phyloP scores from a whole-genome alignment of 768 basidiomycete species.

The Amanita jacksonii region DNA sequence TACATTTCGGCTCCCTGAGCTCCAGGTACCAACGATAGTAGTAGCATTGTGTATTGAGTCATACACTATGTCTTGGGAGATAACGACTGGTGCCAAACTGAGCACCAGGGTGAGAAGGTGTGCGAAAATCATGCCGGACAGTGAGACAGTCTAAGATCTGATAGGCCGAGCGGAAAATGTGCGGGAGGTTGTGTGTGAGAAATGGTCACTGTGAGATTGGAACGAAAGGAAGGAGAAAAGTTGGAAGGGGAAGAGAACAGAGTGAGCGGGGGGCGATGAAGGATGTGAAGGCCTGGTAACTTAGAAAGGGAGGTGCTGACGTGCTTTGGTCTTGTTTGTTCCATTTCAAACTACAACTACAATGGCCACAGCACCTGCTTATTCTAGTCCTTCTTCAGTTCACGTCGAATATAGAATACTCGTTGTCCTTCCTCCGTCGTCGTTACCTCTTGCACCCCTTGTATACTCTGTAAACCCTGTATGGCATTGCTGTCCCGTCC shows the following conservation, averaged over 20 bases:
- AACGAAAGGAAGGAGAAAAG: constrained; percentile 13
- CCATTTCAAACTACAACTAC: neutral
- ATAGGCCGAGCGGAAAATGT: neutral
- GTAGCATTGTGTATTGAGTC: constrained; percentile 56
- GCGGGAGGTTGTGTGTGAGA: constrained; percentile 1
- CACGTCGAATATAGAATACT: constrained; percentile 64
- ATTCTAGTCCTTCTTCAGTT: constrained; percentile 73
- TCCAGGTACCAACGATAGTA: constrained; percentile 74
- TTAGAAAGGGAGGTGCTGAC: neutral
- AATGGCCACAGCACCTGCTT: neutral
- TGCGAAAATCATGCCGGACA: constrained; percentile 29
- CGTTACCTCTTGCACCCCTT: constrained; percentile 56
- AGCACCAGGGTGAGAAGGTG: constrained; percentile 29
- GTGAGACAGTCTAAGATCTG: constrained; percentile 11
- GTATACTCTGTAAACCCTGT: constrained; percentile 46
- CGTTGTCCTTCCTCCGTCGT: constrained; percentile 57
- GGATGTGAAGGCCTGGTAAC: constrained; percentile 20
- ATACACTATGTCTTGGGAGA: constrained; percentile 31
- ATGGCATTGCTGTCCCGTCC: constrained; percentile 50
- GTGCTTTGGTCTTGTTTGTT: constrained; percentile 19
- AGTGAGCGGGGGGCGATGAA: constrained; percentile 13
- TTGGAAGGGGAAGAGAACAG: constrained; percentile 19
- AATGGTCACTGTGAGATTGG: constrained; percentile 1
- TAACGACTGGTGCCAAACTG: constrained; percentile 25
- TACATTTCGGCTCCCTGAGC: constrained; percentile 67